Base-by-base conservation (phyloP, 768 basidiomycete species). In the Serendipita sp. region DNA sequence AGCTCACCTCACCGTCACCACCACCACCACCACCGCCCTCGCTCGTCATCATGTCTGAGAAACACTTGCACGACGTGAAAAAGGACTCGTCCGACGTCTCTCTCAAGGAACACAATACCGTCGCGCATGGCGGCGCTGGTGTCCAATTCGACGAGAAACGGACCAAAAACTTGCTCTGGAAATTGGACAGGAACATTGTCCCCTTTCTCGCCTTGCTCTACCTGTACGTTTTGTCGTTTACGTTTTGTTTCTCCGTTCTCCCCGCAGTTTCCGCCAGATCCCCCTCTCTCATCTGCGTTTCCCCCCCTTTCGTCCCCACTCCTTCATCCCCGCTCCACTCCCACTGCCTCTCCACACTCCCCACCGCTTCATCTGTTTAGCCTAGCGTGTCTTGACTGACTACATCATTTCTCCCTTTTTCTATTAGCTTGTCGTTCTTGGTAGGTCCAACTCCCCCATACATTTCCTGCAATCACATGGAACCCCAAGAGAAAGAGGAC, bases 151-250 rank as follows among this genome's bases (percentile, higher is more conserved):
- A 60, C 36, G 55, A 27, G 18, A 3, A 33, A 10, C 11, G 55
- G 8, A 60, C 55, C n/a, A 60, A 60, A 29, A 10, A 4, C n/a
- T 34, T 60, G 27, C 55, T 60, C 27, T 37, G 55, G 29, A 60
- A 60, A 36, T n/a, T 60, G 27, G 55, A 60, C 55, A 60, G 27
- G 0, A 60, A 60, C 55, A 60, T 60, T 36, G 55, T 60, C 33
- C 55, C 55, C 29, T 60, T 60, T 29, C 55, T 60, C 33, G 27
- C 55, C 23, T 3, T 60, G 27, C 55, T 60, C 55, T 60, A 60
- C 36, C 55, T 60, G 48, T 50, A 31, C 48, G 48, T 50, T 23
- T 23, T 23, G 23, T 23, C 23, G 23, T 23, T 1, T 18, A 45
- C 18, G 18, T 13, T 45, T 18, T 45, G 44, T 13, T 18, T 45